Base-by-base conservation (phyloP, 768 basidiomycete species). In the Amanita pallidorosea region DNA sequence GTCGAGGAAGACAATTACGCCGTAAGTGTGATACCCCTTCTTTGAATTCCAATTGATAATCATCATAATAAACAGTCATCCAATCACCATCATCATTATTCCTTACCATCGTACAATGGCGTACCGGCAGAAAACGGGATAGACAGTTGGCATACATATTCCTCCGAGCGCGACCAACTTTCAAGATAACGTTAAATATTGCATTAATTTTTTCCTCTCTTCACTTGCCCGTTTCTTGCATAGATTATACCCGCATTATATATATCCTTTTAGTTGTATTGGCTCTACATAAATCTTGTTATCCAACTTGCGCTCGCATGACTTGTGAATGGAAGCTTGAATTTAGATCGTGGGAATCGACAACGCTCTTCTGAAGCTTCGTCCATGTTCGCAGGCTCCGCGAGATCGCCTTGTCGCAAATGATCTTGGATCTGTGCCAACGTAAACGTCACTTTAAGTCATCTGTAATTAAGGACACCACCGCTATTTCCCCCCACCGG, bases 1-100 rank as follows among this genome's bases (percentile, higher is more conserved):
- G 75, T 84, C 33, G 83, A 85, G 61, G 83, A 85, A 47, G 82
- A 84, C 33, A 65, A 74, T 58, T 78, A 79, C 47, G 67, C 65
- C 56, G 81, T 80, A 62, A 60, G 75, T 60, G 36, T 18, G 9
- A n/a, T 18, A 8, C 45, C 18, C 9, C 23, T 41, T 18, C 45
- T 25, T 15, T 29, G 25, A 22, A 36, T 29, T n/a, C 33, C 15
- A 13, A 13, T 1, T 20, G 17, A 35, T 41, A 23, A 34, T 53
- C 57, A 17, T 37, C 35, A 22, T 33, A 33, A 40, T 22, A 27
- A 22, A 6, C 51, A 57, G 36, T 45, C 53, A 40, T 48, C 58
- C 13, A 55, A 53, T 47, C 58, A 59, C 46, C 51, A 69, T 46
- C 51, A 69, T 54, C 67, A 73, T 57, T 71, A 76, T 62, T 63